Evolutionary conservation across 768 basidiomycete species (phyloP), one percentile per base, ranked within the genome.

Genomic region (Leccinum variicolor): DNA sequence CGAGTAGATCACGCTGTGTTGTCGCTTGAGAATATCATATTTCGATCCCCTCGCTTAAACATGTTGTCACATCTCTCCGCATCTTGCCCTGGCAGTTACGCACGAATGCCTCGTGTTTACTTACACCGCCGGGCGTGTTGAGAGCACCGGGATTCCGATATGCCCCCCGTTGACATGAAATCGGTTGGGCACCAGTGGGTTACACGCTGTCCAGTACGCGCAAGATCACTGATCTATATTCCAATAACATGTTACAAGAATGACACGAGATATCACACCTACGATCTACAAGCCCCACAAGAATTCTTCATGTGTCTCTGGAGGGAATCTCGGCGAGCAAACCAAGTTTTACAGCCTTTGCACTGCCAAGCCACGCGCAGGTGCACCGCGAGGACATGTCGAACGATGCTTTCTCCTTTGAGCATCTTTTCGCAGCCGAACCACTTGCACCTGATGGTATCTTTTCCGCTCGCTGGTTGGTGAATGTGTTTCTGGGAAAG

Each of bases 251-350:
- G 19, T 13, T 21, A 19, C 19, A 45, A 21, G 3, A 45, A 17
- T 4, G 10, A 15, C 6, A 43, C 41, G 46, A 28, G 33, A 13
- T n/a, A 2, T 33, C 5, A 41, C 19, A 1, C n/a, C 6, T 33
- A 26, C 48, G 8, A 17, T 14, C 52, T 55, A 41, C 8, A 1
- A 6, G 47, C 45, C 11, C 36, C 64, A 7, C 66, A 62, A 6
- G 66, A 61, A 3, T 67, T 67, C 39, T 21, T 65, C 7, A 62
- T 43, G 4, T 70, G 69, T 3, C 69, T 60, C 52, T 58, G 68
- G 11, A 72, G 61, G 19, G 69, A 70, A 21, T 70, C 69, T 11
- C 3, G 50, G 23, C 69, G 66, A 21, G 69, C 69, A 56, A 72
- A 70, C 8, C 46, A 46, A 2, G 64, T 56, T 8, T 69, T 66